These are phyloP conservation scores for Neurospora sp. DNA, from an alignment of 495 filamentous ascomycete species.

Conservation along the genomic window DNA sequence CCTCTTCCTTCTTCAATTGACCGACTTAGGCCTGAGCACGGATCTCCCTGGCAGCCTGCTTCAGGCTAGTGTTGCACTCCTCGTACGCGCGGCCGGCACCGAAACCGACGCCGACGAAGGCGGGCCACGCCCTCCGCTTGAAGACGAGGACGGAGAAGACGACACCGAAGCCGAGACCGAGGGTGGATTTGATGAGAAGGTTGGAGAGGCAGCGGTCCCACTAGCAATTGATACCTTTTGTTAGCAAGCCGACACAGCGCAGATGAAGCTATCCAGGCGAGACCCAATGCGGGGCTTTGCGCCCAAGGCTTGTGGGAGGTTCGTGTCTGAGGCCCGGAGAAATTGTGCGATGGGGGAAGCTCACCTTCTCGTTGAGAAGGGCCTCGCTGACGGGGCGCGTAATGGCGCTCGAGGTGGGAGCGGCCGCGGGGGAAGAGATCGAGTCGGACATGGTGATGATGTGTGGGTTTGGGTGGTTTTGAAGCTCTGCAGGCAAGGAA, in stretches of 20 bases:
- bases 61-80: conserved; percentile 66
- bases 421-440: conserved; percentile 10
- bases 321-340: not conserved
- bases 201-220: conserved; percentile 98
- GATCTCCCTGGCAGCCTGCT: conserved; percentile 41
- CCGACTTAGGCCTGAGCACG: conserved; percentile 30
- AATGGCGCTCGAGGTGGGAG: conserved; percentile 26
- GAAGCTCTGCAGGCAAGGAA: not conserved
- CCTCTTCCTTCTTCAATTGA: not conserved
- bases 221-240: conserved; percentile 33
- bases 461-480: not conserved
- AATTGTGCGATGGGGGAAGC: not conserved
- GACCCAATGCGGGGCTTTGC: conserved; percentile 1
- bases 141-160: conserved; percentile 97
- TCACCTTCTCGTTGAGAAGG: conserved; percentile 91
- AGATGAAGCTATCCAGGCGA: not conserved
- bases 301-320: not conserved
- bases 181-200: conserved; percentile 84
- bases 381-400: conserved; percentile 82
- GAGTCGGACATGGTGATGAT: conserved; percentile 32
- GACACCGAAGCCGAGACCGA: conserved; percentile 92
- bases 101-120: conserved; percentile 83
- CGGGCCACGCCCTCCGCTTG: conserved; percentile 94
- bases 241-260: conserved; percentile 2
- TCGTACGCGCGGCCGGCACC: conserved; percentile 94